A percentile compares a stretch with the other conserved stretches of the same genome.
phyloP scores from a whole-genome alignment of 2,329 filamentous ascomycete genomes.

The Alternaria gaisen region DNA sequence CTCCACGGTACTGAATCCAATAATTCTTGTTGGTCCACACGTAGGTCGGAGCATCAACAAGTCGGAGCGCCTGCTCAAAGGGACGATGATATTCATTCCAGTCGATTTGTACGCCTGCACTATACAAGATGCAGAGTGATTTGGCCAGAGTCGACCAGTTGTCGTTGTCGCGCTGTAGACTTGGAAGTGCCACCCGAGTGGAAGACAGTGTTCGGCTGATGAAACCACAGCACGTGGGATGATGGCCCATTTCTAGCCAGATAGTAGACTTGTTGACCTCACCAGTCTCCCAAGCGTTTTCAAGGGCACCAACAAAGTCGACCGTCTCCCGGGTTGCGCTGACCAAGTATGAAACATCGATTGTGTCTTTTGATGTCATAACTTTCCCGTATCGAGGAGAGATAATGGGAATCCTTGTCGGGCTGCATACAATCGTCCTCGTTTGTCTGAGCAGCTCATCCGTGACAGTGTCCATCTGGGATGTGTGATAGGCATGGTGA shows the following conservation, averaged over 20 bases:
- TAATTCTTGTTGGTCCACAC: background rate
- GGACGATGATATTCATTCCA: background rate
- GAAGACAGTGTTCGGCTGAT: background rate
- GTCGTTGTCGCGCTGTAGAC: background rate
- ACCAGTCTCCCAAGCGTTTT: background rate
- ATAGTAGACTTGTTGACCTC: background rate
- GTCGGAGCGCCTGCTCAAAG: background rate
- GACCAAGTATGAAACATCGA: background rate
- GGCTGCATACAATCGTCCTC: background rate
- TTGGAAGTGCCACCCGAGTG: background rate
- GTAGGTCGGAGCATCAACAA: background rate
- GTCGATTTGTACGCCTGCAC: background rate
- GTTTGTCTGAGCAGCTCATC: background rate
- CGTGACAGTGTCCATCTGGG: background rate
- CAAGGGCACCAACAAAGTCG: background rate
- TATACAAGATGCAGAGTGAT: background rate
- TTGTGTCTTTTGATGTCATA: background rate
- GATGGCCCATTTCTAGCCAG: background rate
- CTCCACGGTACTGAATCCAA: background rate
- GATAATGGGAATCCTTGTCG: background rate
- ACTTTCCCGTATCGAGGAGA: background rate
- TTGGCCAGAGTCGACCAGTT: background rate
- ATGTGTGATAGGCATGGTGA: background rate
- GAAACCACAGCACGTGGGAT: background rate
- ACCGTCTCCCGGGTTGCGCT: background rate